These are phyloP conservation scores for Emergomyces africanus DNA, from an alignment of 2,329 filamentous ascomycete species.

Conservation along the genomic window DNA sequence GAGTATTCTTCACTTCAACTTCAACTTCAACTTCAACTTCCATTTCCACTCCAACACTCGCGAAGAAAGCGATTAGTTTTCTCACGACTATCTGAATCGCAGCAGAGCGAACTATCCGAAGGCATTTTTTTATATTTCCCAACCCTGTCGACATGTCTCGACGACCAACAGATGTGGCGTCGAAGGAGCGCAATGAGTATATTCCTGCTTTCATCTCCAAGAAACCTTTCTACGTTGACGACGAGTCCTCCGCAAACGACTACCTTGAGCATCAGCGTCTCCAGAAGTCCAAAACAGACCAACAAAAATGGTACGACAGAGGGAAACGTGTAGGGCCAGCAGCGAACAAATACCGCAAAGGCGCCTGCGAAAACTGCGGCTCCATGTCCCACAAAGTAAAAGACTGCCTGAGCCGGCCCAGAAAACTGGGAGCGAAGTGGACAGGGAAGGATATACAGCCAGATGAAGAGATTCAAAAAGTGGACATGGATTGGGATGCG, in stretches of 20 bases:
- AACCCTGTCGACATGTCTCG: slow-evolving; percentile 23
- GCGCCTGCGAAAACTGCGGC: slow-evolving; percentile 96
- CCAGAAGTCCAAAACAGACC: slow-evolving; percentile 52
- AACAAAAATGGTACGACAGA: slow-evolving; percentile 81
- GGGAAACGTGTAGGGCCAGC: slow-evolving; percentile 73
- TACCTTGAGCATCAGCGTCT: slow-evolving; percentile 95
- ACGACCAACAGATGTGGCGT: slow-evolving; percentile 41
- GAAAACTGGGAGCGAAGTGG: slow-evolving; percentile 82
- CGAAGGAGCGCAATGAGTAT: slow-evolving; percentile 92
- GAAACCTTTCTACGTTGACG: slow-evolving; percentile 86
- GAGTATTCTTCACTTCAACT: not conserved
- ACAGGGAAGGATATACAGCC: slow-evolving; percentile 88
- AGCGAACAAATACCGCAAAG: slow-evolving; percentile 94
- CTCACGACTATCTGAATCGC: not conserved
- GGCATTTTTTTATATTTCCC: not conserved
- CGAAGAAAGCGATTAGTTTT: not conserved
- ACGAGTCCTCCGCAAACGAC: slow-evolving; percentile 61
- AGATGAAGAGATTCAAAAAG: slow-evolving; percentile 74
- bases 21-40: not conserved
- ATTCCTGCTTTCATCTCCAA: slow-evolving; percentile 97
- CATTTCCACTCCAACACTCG: not conserved
- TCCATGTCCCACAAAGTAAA: slow-evolving; percentile 94
- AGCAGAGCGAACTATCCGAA: not conserved
- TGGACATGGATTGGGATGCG: slow-evolving; percentile 87
- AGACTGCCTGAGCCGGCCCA: slow-evolving; percentile 78